Conservation (phyloP, 768 basidiomycete genomes). For the Leccinum imitatum region DNA sequence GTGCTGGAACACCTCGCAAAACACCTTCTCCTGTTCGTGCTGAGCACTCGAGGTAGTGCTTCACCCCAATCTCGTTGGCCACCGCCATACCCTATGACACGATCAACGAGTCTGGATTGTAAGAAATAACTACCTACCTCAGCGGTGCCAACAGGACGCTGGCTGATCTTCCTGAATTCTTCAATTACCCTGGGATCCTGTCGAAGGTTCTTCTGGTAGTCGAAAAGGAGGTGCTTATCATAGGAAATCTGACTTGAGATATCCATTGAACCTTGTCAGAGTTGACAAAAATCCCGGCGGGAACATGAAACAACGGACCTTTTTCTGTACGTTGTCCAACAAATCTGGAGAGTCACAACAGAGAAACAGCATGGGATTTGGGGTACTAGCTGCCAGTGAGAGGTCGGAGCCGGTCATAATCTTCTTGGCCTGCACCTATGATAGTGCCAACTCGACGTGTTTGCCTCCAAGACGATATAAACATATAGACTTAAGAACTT, state of each 20-base stretch:
- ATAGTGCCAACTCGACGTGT: too few relatives aligned
- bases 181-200: conserved; percentile 92
- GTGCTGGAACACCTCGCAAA: conserved; percentile 94
- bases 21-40: conserved; percentile 97
- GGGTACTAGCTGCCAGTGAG: conserved; percentile 74
- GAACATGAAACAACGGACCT: conserved; percentile 54
- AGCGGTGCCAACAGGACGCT: conserved; percentile 83
- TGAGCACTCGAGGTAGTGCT: conserved; percentile 96
- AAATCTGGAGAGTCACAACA: conserved; percentile 93
- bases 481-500: too few relatives aligned
- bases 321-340: conserved; percentile 99
- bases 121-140: conserved; percentile 47
- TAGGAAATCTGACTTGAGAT: conserved; percentile 91
- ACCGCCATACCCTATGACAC: conserved; percentile 81
- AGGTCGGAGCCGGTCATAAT: conserved; percentile 97
- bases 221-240: conserved; percentile 77
- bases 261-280: conserved; percentile 71
- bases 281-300: conserved; percentile 3
- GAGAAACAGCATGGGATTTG: conserved; percentile 98
- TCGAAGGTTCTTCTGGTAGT: conserved; percentile 98
- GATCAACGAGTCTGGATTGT: background rate
- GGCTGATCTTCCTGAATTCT: conserved; percentile 90
- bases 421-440: conserved; percentile 83
- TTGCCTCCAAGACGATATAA: too few relatives aligned
- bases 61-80: conserved; percentile 94